phyloP scores from a whole-genome alignment of 2,329 filamentous ascomycete genomes.

The Rhynchosporium secalis region DNA sequence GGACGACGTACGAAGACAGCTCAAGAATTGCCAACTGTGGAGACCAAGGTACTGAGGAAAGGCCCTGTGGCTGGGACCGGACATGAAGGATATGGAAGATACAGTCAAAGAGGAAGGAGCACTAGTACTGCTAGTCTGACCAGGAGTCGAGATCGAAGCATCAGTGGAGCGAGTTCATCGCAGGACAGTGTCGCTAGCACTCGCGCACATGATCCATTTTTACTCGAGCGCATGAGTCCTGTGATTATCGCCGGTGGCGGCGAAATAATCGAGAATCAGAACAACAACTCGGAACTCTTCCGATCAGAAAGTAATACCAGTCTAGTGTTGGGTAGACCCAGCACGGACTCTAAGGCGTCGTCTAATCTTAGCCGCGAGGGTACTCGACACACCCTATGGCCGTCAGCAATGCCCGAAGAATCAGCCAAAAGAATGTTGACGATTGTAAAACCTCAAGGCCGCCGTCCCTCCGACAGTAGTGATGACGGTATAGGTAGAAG shows the following conservation, averaged over 20 bases:
- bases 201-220: conserved; percentile 54
- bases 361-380: conserved; percentile 39
- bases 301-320: conserved; percentile 54
- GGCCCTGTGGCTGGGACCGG: conserved; percentile 91
- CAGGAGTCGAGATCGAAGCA: conserved; percentile 43
- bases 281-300: conserved; percentile 50
- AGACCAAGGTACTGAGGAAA: conserved; percentile 63
- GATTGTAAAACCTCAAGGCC: conserved; percentile 24
- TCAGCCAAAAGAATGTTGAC: conserved; percentile 24
- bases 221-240: conserved; percentile 62
- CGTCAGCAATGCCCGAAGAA: conserved; percentile 52
- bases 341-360: conserved; percentile 45
- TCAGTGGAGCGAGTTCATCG: conserved; percentile 46
- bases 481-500: conserved; percentile 56
- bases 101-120: conserved; percentile 63
- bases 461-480: conserved; percentile 53
- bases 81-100: conserved; percentile 78
- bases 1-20: conserved; percentile 68
- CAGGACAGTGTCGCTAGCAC: conserved; percentile 52
- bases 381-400: conserved; percentile 51
- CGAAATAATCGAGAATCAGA: conserved; percentile 60
- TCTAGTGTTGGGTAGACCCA: conserved; percentile 44
- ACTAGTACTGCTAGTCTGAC: conserved; percentile 54
- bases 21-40: conserved; percentile 47
- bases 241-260: conserved; percentile 65